Evolutionary conservation across 352 stramenopile species (phyloP).

Genomic region (Blastocystis sp.): DNA sequence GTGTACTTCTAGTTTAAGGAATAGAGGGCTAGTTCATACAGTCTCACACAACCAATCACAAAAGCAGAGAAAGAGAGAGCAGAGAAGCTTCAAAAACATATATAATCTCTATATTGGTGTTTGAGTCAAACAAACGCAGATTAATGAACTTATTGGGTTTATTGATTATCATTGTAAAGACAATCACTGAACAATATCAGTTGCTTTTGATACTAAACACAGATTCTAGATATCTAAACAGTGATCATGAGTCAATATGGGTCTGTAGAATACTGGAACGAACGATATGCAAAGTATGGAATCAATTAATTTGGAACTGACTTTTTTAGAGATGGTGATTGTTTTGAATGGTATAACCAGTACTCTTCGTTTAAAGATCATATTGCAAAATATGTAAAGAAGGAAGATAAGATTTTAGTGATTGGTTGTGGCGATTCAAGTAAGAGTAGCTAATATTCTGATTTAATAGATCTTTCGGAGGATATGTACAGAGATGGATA

Average conservation of each 20-base stretch:
- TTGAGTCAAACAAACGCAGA: not conserved
- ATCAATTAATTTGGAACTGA: not conserved
- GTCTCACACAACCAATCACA: not conserved
- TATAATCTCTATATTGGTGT: not conserved
- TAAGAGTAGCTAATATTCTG: not conserved
- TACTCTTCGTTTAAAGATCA: slow-evolving; percentile 25
- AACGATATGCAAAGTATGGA: slow-evolving; percentile 52
- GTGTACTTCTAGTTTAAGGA: not conserved
- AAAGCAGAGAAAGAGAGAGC: slow-evolving; percentile 2
- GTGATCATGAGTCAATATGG: slow-evolving; percentile 53
- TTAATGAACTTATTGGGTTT: not conserved
- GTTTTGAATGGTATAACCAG: slow-evolving; percentile 55
- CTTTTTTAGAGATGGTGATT: not conserved
- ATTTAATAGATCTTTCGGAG: slow-evolving; percentile 28
- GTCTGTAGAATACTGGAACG: slow-evolving; percentile 56
- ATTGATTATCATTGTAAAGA: slow-evolving; percentile 27
- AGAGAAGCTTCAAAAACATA: not conserved
- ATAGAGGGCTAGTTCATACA: not conserved
- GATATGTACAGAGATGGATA: slow-evolving; percentile 60
- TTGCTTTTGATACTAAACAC: not conserved
- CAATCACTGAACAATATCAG: not conserved
- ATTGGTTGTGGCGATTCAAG: slow-evolving; percentile 61
- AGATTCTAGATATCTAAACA: not conserved
- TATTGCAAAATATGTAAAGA: slow-evolving; percentile 49
- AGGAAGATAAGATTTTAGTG: slow-evolving; percentile 30